Conservation (phyloP, 306 rosid species). For the Begonia peltatifolia region DNA sequence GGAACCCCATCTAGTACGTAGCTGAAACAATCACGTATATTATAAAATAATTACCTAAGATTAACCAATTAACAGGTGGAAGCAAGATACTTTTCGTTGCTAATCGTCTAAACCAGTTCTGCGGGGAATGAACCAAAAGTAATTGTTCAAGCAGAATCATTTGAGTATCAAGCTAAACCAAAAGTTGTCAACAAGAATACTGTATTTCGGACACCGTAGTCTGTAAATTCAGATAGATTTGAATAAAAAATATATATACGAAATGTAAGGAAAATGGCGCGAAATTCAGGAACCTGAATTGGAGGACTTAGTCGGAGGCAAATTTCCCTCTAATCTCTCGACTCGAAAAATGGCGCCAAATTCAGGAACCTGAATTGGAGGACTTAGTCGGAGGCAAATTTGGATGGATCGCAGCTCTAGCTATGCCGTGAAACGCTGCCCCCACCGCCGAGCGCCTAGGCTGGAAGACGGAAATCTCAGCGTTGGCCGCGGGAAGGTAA, state of each 20-base stretch:
- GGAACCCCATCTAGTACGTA: slow-evolving; percentile 94
- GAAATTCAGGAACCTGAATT: slow-evolving; percentile 26
- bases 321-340: slow-evolving; percentile 64
- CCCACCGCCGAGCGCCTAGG: not conserved
- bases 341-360: slow-evolving; percentile 70
- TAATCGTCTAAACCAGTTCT: no score
- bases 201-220: not conserved
- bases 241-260: not conserved
- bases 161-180: no score
- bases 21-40: slow-evolving; percentile 26
- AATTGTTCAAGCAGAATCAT: no score
- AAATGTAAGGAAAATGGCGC: not conserved
- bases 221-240: not conserved
- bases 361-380: slow-evolving; percentile 6
- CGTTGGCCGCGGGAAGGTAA: no score
- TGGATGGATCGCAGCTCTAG: not conserved
- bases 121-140: no score
- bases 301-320: slow-evolving; percentile 35
- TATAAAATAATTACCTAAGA: no score
- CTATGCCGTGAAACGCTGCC: not conserved
- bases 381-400: not conserved
- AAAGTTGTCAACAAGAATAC: not conserved
- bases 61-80: no score
- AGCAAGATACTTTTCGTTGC: no score
- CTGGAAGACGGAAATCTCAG: not conserved